Evolutionary conservation across 345 rosid genomes (phyloP).

Genomic region (Fremontodendron californicum): DNA sequence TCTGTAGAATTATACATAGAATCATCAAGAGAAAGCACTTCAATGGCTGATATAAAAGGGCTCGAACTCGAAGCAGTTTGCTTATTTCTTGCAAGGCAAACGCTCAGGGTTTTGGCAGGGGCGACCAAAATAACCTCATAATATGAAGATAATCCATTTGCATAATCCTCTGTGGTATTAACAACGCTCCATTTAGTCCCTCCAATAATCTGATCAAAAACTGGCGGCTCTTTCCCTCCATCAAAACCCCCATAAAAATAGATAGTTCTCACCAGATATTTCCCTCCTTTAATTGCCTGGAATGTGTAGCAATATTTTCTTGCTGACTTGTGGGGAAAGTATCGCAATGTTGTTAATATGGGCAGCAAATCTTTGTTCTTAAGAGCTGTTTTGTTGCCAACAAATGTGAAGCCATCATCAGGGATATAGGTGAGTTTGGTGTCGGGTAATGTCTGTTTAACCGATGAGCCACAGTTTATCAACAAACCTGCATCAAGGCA

Average conservation of each 20-base stretch:
- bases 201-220: constrained; percentile 78
- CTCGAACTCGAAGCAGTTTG: constrained; percentile 37
- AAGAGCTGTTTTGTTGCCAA: constrained; percentile 53
- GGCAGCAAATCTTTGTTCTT: constrained; percentile 45
- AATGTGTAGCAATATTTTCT: constrained; percentile 65
- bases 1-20: constrained; percentile 63
- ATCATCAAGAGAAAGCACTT: constrained; percentile 55
- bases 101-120: constrained; percentile 42
- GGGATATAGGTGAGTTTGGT: constrained; percentile 49
- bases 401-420: constrained; percentile 57
- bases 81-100: constrained; percentile 72
- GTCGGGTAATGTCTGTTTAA: not conserved
- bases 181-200: constrained; percentile 83
- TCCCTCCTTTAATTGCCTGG: constrained; percentile 51
- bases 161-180: constrained; percentile 73
- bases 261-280: constrained; percentile 63
- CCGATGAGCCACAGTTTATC: constrained; percentile 55
- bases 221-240: constrained; percentile 71
- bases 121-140: constrained; percentile 65
- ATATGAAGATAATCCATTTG: constrained; percentile 61
- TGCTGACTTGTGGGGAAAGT: constrained; percentile 55
- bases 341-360: constrained; percentile 55
- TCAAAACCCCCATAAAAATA: constrained; percentile 82
- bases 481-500: constrained; percentile 42
- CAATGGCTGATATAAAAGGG: constrained; percentile 80